Conservation (phyloP, 345 rosid species). For the Bruguiera parviflora region DNA sequence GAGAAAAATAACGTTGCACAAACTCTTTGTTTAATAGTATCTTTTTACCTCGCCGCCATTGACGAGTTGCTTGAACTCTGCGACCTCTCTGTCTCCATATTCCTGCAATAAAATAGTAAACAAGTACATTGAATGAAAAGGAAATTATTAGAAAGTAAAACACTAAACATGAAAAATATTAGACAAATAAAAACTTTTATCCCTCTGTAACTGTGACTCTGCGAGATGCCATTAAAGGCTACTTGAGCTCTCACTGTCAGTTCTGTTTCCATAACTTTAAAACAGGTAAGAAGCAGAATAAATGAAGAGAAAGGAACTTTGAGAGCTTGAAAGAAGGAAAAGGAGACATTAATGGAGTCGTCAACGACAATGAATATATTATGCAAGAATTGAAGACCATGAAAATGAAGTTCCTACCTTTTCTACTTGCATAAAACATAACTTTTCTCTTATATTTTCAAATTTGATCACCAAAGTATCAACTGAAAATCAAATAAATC, state of each 20-base stretch:
- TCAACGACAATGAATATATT: not conserved
- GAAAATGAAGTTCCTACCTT: not conserved
- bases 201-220: not conserved
- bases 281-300: not conserved
- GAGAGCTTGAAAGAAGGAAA: not conserved
- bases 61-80: constrained; percentile 58
- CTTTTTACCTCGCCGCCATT: constrained; percentile 38
- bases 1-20: not conserved
- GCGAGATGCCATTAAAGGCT: constrained; percentile 6
- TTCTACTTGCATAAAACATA: too few relatives aligned
- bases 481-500: not conserved
- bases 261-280: too few relatives aligned
- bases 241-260: not conserved
- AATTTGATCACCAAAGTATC: too few relatives aligned
- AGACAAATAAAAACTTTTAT: not conserved
- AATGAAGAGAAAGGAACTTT: constrained; percentile 2
- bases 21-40: constrained; percentile 8
- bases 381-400: not conserved
- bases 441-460: too few relatives aligned
- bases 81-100: constrained; percentile 44
- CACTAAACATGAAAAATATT: too few relatives aligned
- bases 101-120: constrained; percentile 32
- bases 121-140: not conserved
- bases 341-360: constrained; percentile 17
- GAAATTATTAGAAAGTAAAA: not conserved